Percentiles rank a stretch among this genome's conserved stretches.
Evolutionary conservation across 805 yeast genomes (phyloP).

Genomic region (Candida pini): DNA sequence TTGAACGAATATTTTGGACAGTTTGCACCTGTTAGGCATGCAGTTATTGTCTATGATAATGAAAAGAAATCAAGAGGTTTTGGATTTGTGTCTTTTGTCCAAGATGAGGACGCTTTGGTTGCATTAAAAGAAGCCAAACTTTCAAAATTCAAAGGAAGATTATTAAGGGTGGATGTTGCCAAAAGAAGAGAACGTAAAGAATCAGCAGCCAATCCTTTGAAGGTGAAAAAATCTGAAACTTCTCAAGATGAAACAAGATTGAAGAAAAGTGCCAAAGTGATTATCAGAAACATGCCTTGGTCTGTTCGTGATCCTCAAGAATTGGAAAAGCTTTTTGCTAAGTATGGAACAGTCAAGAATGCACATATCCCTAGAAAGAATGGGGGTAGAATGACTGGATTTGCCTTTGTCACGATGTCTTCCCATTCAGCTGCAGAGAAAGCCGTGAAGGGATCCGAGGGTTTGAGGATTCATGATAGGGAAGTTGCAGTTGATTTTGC

Average conservation of each 20-base stretch:
- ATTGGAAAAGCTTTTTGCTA: conserved; percentile 61
- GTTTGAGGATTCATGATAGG: conserved; percentile 80
- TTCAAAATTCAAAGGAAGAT: conserved; percentile 56
- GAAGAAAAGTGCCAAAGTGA: conserved; percentile 72
- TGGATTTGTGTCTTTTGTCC: conserved; percentile 88
- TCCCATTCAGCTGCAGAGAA: conserved; percentile 68
- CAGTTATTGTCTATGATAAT: conserved; percentile 78
- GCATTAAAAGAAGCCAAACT: conserved; percentile 69
- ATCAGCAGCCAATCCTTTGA: conserved; percentile 5
- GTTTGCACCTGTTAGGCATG: conserved; percentile 92
- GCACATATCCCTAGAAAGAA: conserved; percentile 83
- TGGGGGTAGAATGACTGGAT: conserved; percentile 89
- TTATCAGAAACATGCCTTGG: conserved; percentile 95
- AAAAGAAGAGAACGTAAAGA: conserved; percentile 79
- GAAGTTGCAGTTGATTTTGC: conserved; percentile 94
- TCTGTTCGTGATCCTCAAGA: conserved; percentile 74
- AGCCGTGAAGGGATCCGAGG: conserved; percentile 73
- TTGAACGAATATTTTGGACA: conserved; percentile 82
- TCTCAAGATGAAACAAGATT: conserved; percentile 15
- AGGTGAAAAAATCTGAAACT: conserved; percentile 45
- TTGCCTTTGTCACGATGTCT: conserved; percentile 90
- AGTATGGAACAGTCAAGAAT: conserved; percentile 82
- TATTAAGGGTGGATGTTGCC: conserved; percentile 79
- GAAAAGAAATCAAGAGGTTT: conserved; percentile 83
- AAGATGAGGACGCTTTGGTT: conserved; percentile 74